A percentile compares a stretch with the other conserved stretches of the same genome.
phyloP scores from a whole-genome alignment of 257 asterid genomes.

The Anisodus acutangulus region DNA sequence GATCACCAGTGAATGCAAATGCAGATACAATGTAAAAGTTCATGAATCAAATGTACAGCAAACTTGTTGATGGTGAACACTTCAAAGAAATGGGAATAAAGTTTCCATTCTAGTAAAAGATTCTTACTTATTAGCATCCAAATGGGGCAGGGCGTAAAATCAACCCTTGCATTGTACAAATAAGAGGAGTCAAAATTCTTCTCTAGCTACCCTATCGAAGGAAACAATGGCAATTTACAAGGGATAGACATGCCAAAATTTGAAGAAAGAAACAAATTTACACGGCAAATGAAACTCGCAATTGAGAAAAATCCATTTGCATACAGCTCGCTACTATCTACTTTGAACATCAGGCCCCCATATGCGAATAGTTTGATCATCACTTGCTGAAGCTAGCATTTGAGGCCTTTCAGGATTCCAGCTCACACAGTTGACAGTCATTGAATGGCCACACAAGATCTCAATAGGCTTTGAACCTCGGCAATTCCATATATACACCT shows the following conservation, averaged over 20 bases:
- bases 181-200: background rate
- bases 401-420: constrained; percentile 79
- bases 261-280: background rate
- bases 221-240: constrained; percentile 10
- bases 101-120: background rate
- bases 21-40: background rate
- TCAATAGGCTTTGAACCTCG: constrained; percentile 63
- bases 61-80: background rate
- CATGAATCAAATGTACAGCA: background rate
- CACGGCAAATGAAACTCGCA: constrained; percentile 26
- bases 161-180: background rate
- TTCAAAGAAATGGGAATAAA: background rate
- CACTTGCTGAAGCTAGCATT: constrained; percentile 93
- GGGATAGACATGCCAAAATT: background rate
- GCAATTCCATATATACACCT: constrained; percentile 93
- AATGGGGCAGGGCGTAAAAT: background rate
- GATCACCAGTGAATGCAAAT: background rate
- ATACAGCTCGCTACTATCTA: constrained; percentile 29
- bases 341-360: constrained; percentile 75
- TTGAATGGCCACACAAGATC: constrained; percentile 73
- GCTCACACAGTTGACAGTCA: constrained; percentile 87
- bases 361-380: constrained; percentile 82
- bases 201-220: background rate
- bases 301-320: constrained; percentile 20
- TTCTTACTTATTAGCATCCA: constrained; percentile 7